Conservation (phyloP, 331 rosid genomes). For the Acacia pycnantha region DNA sequence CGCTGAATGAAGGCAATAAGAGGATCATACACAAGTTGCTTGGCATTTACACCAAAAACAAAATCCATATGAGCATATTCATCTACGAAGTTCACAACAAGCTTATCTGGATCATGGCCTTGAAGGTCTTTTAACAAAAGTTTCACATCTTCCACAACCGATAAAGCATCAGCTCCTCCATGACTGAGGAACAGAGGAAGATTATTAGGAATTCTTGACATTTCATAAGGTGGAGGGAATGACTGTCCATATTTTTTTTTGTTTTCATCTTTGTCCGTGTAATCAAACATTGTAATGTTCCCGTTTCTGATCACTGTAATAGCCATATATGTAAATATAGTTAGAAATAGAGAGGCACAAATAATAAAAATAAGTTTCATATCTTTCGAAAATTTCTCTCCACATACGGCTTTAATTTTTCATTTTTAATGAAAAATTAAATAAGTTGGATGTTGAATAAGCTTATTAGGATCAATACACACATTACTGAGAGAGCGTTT, state of each 20-base stretch:
- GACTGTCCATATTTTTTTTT: slow-evolving; percentile 65
- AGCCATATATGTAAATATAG: neutral
- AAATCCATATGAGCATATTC: slow-evolving; percentile 88
- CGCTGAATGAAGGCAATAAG: slow-evolving; percentile 74
- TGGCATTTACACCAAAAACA: slow-evolving; percentile 74
- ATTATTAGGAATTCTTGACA: slow-evolving; percentile 68
- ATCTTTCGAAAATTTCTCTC: too few species aligned
- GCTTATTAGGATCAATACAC: too few species aligned
- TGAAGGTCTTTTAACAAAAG: slow-evolving; percentile 49
- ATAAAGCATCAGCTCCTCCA: slow-evolving; percentile 85
- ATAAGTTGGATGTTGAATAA: too few species aligned
- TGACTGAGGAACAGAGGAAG: slow-evolving; percentile 76
- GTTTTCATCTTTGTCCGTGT: slow-evolving; percentile 50
- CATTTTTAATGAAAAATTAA: too few species aligned
- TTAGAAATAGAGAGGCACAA: too few species aligned
- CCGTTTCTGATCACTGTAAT: neutral
- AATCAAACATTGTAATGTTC: slow-evolving; percentile 61
- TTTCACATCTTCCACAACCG: slow-evolving; percentile 73
- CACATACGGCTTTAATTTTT: too few species aligned
- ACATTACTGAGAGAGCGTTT: too few species aligned
- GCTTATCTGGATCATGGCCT: slow-evolving; percentile 75
- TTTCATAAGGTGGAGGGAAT: slow-evolving; percentile 65
- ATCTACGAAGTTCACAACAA: slow-evolving; percentile 67
- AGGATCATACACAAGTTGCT: slow-evolving; percentile 71
- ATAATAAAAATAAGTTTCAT: too few species aligned